Conservation (phyloP, 176 grass and related monocot genomes). For the Carex scoparia region DNA sequence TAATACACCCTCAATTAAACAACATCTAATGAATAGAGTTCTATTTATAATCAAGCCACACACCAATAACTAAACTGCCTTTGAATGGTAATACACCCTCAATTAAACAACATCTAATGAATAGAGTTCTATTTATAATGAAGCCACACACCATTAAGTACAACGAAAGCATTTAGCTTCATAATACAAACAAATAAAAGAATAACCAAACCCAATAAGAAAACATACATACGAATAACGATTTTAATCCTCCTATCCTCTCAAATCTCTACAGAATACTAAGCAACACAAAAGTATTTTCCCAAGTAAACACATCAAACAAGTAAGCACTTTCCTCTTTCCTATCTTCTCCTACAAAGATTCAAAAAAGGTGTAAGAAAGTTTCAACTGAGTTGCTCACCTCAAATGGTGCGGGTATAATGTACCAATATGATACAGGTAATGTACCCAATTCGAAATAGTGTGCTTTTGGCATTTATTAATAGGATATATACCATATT, state of each 20-base stretch:
- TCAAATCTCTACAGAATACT: conserved; percentile 19
- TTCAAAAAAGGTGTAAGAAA: neutral
- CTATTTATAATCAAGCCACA: conserved; percentile 11
- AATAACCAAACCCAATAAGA: conserved; percentile 7
- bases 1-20: neutral
- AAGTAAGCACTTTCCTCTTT: neutral
- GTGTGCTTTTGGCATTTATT: neutral
- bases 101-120: neutral
- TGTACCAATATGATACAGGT: too few relatives aligned
- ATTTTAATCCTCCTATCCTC: neutral
- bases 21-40: neutral
- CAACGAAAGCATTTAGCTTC: neutral
- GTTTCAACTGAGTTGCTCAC: neutral
- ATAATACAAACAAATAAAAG: conserved; percentile 29
- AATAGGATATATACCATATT: neutral
- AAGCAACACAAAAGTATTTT: neutral
- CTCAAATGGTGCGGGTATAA: too few relatives aligned
- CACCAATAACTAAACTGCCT: neutral
- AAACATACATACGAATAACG: neutral
- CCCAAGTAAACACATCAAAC: neutral
- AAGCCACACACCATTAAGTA: conserved; percentile 1
- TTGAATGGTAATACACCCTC: neutral
- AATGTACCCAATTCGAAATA: neutral
- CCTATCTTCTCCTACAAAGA: conserved; percentile 22
- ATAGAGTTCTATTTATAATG: conserved; percentile 11